Evolutionary conservation across 176 grass and related monocot species (phyloP), one percentile per base, ranked within the genome.

Genomic region (Oryza officinalis): DNA sequence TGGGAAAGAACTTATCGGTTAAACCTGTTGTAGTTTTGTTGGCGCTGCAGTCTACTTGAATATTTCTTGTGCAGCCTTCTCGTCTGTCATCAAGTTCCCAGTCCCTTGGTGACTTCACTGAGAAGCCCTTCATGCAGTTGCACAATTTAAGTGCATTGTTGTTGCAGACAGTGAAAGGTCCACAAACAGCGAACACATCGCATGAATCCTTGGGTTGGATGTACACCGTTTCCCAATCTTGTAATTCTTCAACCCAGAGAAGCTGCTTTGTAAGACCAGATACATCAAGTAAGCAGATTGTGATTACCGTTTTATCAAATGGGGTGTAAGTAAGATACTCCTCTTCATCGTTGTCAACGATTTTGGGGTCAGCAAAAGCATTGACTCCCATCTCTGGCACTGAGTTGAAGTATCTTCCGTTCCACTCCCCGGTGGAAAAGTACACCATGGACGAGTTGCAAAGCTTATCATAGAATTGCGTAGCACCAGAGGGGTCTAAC

Each of bases 91-190:
- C 11, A n/a, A 80, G 79, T 13, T 57, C 35, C 79, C 83, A 90
- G 18, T 82, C 37, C 13, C 8, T 74, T 4, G 26, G 79, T 27
- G 71, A 43, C 86, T 52, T 52, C 15, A 52, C 13, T 1, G 47
- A 52, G 47, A 52, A 52, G 13, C 47, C 15, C 47, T 18, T 75
- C 28, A 83, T 38, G 33, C 84, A 90, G 15, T 83, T 67, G 57
- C 88, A 87, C 33, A 65, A 41, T 2, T 41, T 30, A 31, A 60
- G 18, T 22, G 28, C 20, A 10, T 43, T 81, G 4, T 67, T 74
- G 25, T 75, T 74, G 67, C 84, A 92, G 26, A 49, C 63, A 22
- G 72, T 75, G 44, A 80, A 92, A 79, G 90, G 59, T 17, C 90
- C 86, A 20, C 86, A 89, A 20, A 82, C 44, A 31, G 71, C 67